Base-by-base conservation (phyloP, 768 basidiomycete genomes). In the Galerina sulciceps region DNA sequence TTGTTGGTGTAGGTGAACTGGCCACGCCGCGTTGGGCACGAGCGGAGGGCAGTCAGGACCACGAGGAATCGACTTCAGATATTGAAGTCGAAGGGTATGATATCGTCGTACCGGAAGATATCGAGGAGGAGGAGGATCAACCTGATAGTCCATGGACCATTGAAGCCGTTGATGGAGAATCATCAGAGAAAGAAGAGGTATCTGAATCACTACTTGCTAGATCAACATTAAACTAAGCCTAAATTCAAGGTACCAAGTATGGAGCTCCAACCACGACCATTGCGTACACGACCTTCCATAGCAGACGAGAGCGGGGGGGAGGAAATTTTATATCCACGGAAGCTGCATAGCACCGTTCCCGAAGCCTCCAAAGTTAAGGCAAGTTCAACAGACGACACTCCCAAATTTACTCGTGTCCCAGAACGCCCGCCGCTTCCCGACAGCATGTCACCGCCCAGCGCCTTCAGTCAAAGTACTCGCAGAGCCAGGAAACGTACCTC, bases 1-100 rank as follows among this genome's bases (percentile, higher is more conserved):
- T 99, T 40, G 86, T 99, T 53, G 97, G 97, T 22, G 91, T 99
- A 5, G 97, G 97, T 37, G 97, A 99, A 75, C 85, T 99, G 34
- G 80, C 94, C 17, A 99, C 97, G n/a, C 97, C 97, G 47, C 85
- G 95, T 60, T 99, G 95, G 96, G 83, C 83, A 59, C 84, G 84
- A 68, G 71, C 76, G 26, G 80, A 82, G 47, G 73, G 58, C 14
- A 46, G 58, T 6, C 64, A 60, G 50, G 61, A 67, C 44, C 44
- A 56, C 22, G 55, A 66, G 26, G 53, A 66, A 20, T 58, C 62
- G 10, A 52, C 61, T 46, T 58, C 65, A 31, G 67, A 69, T 43
- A 63, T 61, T n/a, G 71, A 75, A 54, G 68, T 62, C 6, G 80
- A 79, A 53, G 71, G 67, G 18, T 82, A 82, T 57, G 80, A 81